Conservation (phyloP, 2,329 filamentous ascomycete species). For the Purpureocillium lavendulum region DNA sequence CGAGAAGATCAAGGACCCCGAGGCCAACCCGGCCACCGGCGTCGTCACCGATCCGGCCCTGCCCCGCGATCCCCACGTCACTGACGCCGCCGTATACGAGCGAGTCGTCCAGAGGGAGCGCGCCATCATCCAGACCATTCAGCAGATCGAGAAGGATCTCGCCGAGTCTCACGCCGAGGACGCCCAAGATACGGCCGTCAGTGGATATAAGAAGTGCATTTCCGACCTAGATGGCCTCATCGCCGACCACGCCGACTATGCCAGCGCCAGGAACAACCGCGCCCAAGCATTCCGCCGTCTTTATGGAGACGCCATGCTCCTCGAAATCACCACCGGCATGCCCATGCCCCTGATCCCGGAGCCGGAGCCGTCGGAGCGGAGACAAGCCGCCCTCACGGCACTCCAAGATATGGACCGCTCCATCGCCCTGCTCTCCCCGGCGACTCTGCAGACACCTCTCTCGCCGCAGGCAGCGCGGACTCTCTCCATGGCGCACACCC, state of each 20-base stretch:
- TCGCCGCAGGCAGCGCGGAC: constrained; percentile 59
- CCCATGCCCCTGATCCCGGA: constrained; percentile 32
- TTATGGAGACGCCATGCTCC: constrained; percentile 52
- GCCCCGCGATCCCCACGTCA: constrained; percentile 50
- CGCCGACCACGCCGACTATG: constrained; percentile 52
- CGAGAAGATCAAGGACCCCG: constrained; percentile 59
- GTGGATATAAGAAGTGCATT: constrained; percentile 39
- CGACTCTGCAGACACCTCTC: constrained; percentile 39
- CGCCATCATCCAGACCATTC: constrained; percentile 44
- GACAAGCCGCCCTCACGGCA: constrained; percentile 27
- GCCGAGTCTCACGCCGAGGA: constrained; percentile 30
- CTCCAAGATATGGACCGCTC: constrained; percentile 49
- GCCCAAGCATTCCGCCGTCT: constrained; percentile 57
- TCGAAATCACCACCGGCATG: constrained; percentile 27
- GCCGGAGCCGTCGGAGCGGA: constrained; percentile 27
- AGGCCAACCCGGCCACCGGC: constrained; percentile 47
- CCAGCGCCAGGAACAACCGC: constrained; percentile 66
- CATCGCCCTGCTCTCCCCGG: constrained; percentile 50
- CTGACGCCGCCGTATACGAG: constrained; percentile 41
- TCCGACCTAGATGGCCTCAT: constrained; percentile 47
- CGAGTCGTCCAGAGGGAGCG: constrained; percentile 41
- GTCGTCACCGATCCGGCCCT: constrained; percentile 45
- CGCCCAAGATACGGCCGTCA: constrained; percentile 25
- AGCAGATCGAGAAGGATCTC: constrained; percentile 45
- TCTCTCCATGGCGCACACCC: constrained; percentile 62